Percentiles rank a stretch among this genome's conserved stretches.
Evolutionary conservation across 495 filamentous ascomycete genomes (phyloP).

Genomic region (Hyaloscypha finlandica): DNA sequence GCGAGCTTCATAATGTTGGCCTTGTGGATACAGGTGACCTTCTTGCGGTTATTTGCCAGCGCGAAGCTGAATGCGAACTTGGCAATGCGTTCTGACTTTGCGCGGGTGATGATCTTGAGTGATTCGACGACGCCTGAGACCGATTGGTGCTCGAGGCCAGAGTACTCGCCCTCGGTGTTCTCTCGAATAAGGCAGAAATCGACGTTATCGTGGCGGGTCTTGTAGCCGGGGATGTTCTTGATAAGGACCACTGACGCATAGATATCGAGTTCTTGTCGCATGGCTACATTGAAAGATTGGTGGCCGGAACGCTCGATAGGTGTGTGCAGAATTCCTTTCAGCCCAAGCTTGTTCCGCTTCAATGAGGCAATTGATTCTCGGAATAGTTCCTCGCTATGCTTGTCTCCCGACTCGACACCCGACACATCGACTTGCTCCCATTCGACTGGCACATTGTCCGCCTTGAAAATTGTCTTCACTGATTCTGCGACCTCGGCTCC

Average conservation of each 20-base stretch:
- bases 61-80: conserved; percentile 99
- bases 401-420: conserved; percentile 82
- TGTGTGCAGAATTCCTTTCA: conserved; percentile 97
- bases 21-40: conserved; percentile 99
- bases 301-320: conserved; percentile 96
- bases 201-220: conserved; percentile 94
- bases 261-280: conserved; percentile 98
- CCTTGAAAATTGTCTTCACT: conserved; percentile 98
- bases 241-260: conserved; percentile 97
- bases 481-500: conserved; percentile 97
- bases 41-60: conserved; percentile 95
- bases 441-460: conserved; percentile 96
- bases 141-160: conserved; percentile 96
- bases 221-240: conserved; percentile 98
- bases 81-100: conserved; percentile 97
- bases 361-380: conserved; percentile 91
- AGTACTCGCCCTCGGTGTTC: conserved; percentile 99
- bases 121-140: conserved; percentile 97
- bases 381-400: conserved; percentile 93
- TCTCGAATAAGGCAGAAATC: conserved; percentile 99
- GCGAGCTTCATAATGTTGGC: conserved; percentile 99
- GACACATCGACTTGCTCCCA: conserved; percentile 99
- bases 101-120: conserved; percentile 98
- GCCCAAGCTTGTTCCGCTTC: conserved; percentile 94
- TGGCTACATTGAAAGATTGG: conserved; percentile 98